Base-by-base conservation (phyloP, 2,329 filamentous ascomycete species). In the Ceratocystis ficicola region DNA sequence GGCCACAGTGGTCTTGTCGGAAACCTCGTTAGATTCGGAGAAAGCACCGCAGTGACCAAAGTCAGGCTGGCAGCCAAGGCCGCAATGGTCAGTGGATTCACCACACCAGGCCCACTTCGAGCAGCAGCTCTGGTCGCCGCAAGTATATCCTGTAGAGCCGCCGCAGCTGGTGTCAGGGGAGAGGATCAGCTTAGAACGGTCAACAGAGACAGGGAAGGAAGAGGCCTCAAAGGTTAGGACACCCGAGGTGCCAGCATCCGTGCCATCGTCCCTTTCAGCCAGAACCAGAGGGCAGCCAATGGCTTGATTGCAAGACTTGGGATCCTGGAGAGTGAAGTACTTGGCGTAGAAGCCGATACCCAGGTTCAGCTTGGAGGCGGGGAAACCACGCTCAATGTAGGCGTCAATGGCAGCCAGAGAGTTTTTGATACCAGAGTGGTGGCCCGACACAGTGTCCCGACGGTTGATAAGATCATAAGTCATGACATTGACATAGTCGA, bases 401-500 rank as follows among this genome's bases (percentile, higher is more conserved):
- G 79, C 79, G 64, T 84, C 75, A 61, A 89, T 73, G 3, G 81
- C 76, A 5, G 78, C 75, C 6, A 79, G 73, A 0, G 85, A 85
- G 12, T 76, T 79, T 15, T 75, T 71, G 8, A 88, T 77, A n/a
- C 83, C 83, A 55, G 80, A 85, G 72, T 88, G 86, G 73, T 89
- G 86, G 44, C 76, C 78, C 2, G 86, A 88, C 10, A 76, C 72
- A 55, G 74, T 83, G 74, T 89, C 83, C 44, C 87, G 83, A 44
- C 86, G 81, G 75, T 88, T 87, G 78, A 87, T 84, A 65, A 87
- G 22, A 25, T 89, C 86, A 72, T 89, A 89, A 2, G 82, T 80
- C 86, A 88, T 81, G 70, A 80, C 76, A 70, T 89, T 89, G 72
- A 89, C 77, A 69, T 86, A 86, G 71, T 90, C 85, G n/a, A 88